These are phyloP conservation scores for Ogataea degrootiae DNA, from an alignment of 805 yeast genomes.

Conservation along the genomic window DNA sequence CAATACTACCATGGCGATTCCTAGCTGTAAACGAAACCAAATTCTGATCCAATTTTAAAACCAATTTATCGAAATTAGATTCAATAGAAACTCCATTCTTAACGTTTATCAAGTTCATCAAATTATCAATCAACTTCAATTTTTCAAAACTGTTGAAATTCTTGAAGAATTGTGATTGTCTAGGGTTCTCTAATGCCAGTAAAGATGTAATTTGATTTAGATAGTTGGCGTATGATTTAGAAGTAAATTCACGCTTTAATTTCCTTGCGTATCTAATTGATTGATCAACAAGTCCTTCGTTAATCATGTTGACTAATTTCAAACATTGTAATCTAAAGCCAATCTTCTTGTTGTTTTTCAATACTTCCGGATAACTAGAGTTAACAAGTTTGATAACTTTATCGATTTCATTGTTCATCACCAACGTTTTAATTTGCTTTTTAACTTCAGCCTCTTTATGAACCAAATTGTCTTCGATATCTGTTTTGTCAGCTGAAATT, in stretches of 20 bases:
- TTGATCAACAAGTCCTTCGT: slow-evolving; percentile 20
- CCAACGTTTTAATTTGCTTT: slow-evolving; percentile 38
- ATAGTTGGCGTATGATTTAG: slow-evolving; percentile 30
- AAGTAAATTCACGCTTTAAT: slow-evolving; percentile 29
- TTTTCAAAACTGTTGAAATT: slow-evolving; percentile 34
- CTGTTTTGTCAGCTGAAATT: slow-evolving; percentile 27
- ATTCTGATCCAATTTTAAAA: slow-evolving; percentile 18
- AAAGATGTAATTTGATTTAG: slow-evolving; percentile 45
- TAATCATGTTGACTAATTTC: slow-evolving; percentile 38
- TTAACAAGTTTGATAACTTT: slow-evolving; percentile 36
- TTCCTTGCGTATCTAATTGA: slow-evolving; percentile 38
- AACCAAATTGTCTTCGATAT: slow-evolving; percentile 23
- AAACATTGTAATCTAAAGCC: slow-evolving; percentile 39
- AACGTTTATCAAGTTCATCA: slow-evolving; percentile 33
- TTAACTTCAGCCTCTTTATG: slow-evolving; percentile 30
- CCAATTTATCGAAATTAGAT: slow-evolving; percentile 22
- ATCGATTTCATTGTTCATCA: slow-evolving; percentile 43
- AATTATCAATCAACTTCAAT: slow-evolving; percentile 35
- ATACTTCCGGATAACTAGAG: slow-evolving; percentile 35
- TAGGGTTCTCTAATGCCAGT: slow-evolving; percentile 49
- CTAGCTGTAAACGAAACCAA: slow-evolving; percentile 1
- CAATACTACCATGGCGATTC: slow-evolving; percentile 16
- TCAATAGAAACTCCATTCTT: slow-evolving; percentile 7
- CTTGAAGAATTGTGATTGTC: slow-evolving; percentile 31
- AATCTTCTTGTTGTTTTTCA: slow-evolving; percentile 29